Conservation (phyloP, 306 rosid genomes). For the Vicia villosa region DNA sequence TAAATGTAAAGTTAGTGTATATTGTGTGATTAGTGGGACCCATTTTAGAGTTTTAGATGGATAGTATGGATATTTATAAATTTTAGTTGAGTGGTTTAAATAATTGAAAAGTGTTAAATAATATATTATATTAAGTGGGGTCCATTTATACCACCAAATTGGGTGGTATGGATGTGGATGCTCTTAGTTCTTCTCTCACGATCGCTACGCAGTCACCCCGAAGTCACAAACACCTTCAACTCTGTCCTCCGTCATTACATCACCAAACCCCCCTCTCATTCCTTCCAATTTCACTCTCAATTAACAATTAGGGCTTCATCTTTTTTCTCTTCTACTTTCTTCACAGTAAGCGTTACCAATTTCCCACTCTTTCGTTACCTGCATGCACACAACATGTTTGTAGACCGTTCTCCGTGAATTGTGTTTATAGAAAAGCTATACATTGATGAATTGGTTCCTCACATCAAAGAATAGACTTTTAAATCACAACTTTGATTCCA, state of each 20-base stretch:
- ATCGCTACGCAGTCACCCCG: not conserved
- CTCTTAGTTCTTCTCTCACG: not conserved
- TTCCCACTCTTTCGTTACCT: not conserved
- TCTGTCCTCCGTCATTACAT: not conserved
- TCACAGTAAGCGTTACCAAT: not conserved
- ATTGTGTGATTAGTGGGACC: no score
- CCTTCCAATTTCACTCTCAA: not conserved
- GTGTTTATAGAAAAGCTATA: not conserved
- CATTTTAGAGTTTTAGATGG: no score
- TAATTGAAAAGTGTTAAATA: no score
- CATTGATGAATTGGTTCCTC: not conserved
- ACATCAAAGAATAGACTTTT: not conserved
- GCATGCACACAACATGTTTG: not conserved
- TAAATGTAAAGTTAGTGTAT: no score
- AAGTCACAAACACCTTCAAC: not conserved
- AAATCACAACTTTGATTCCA: not conserved
- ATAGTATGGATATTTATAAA: no score
- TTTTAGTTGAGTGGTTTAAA: no score
- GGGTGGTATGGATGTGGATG: no score
- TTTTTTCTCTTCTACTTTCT: not conserved
- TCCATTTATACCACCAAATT: no score
- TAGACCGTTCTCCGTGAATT: not conserved
- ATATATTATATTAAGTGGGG: no score
- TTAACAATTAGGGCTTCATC: not conserved
- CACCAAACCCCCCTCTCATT: not conserved